Conservation (phyloP, 495 filamentous ascomycete genomes). For the Penicillium canescens region DNA sequence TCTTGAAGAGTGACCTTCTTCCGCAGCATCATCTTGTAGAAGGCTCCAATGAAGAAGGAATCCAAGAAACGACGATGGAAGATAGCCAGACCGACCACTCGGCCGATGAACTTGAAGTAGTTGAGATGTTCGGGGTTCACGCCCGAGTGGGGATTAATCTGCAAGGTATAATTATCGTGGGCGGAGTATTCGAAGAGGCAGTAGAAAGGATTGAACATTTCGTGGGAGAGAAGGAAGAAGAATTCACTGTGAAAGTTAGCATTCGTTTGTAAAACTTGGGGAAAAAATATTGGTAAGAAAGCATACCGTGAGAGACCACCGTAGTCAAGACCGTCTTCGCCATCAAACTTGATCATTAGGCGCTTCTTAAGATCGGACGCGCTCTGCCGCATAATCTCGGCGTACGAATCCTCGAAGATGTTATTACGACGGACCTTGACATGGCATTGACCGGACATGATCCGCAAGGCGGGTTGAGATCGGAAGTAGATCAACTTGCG, state of each 20-base stretch:
- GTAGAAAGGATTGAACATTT: slow-evolving; percentile 99
- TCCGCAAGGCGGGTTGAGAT: slow-evolving; percentile 93
- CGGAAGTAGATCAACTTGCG: slow-evolving; percentile 99
- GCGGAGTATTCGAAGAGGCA: slow-evolving; percentile 99
- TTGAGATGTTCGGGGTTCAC: slow-evolving; percentile 99
- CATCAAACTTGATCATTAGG: slow-evolving; percentile 99
- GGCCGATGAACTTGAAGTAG: slow-evolving; percentile 99
- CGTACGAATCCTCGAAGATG: slow-evolving; percentile 98
- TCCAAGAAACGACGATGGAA: slow-evolving; percentile 98
- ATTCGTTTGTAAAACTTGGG: slow-evolving; percentile 14
- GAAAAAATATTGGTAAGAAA: background rate
- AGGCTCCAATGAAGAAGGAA: slow-evolving; percentile 98
- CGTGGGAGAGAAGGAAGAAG: slow-evolving; percentile 99
- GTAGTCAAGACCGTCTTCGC: slow-evolving; percentile 97
- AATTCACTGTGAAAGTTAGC: slow-evolving; percentile 70
- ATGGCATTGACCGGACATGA: slow-evolving; percentile 94
- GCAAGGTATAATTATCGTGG: slow-evolving; percentile 99
- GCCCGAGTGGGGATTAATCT: slow-evolving; percentile 99
- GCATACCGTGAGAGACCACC: slow-evolving; percentile 85
- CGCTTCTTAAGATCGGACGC: slow-evolving; percentile 97
- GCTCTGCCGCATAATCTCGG: slow-evolving; percentile 95
- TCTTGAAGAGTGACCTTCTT: slow-evolving; percentile 90
- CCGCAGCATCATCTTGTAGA: slow-evolving; percentile 99
- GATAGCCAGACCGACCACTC: slow-evolving; percentile 95
- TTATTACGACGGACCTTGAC: slow-evolving; percentile 95